Conservation (phyloP, 139 green algal genomes). For the Pedinophyceae sp. region DNA sequence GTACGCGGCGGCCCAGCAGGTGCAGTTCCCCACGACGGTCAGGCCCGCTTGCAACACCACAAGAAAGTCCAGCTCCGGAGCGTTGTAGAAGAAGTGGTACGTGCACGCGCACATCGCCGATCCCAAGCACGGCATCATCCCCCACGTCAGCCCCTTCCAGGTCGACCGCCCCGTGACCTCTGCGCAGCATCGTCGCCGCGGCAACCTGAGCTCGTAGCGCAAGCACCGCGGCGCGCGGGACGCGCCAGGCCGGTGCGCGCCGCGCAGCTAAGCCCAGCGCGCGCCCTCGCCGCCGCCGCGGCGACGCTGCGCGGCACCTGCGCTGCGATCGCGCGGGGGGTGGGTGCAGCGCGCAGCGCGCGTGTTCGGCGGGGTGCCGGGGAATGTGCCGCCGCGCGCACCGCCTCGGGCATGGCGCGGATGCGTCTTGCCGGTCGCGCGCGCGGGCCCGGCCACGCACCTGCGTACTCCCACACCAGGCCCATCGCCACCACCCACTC, state of each 20-base stretch:
- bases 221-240: conserved; percentile 26
- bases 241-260: too few species aligned
- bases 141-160: conserved; percentile 81
- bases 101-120: conserved; percentile 70
- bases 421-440: too few species aligned
- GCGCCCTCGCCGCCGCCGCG: too few species aligned
- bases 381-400: too few species aligned
- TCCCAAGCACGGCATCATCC: conserved; percentile 71
- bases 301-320: too few species aligned
- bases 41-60: conserved; percentile 34
- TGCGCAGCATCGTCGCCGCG: background rate
- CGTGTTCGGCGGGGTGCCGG: too few species aligned
- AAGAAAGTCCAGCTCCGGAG: conserved; percentile 23
- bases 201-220: background rate
- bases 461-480: conserved; percentile 76
- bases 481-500: conserved; percentile 78
- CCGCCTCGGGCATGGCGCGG: too few species aligned
- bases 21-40: conserved; percentile 58
- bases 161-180: background rate
- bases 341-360: too few species aligned
- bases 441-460: too few species aligned
- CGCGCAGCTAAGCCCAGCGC: too few species aligned
- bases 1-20: conserved; percentile 57
- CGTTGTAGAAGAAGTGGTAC: conserved; percentile 89
- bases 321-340: too few species aligned